Base-by-base conservation (phyloP, 257 asterid species). In the Solanum corneliomulleri region DNA sequence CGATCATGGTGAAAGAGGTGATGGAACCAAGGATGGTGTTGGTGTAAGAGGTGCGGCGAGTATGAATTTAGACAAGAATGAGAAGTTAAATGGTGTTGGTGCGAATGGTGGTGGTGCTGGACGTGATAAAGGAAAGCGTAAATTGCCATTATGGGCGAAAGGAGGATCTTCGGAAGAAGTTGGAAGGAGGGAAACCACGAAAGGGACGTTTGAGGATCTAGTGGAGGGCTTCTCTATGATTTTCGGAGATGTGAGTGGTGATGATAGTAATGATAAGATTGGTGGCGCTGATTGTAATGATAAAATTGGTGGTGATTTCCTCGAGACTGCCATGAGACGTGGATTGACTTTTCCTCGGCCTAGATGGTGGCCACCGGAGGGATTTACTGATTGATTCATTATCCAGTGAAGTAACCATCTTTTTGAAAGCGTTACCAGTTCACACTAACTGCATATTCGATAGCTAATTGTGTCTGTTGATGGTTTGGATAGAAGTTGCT, bases 311-410 rank as follows among this genome's bases (percentile, higher is more conserved):
- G 89, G 29, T 25, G 91, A 90, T 89, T 88, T 84, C 64, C 23
- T 92, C 21, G 89, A 74, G 88, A 88, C 86, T 11, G 92, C 91
- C 29, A 85, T 88, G 92, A 87, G 72, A 82, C 85, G 44, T 13
- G 93, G 95, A 21, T 14, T 88, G 82, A 72, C 14, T 33, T 87
- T 92, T 87, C 91, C 93, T 1, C 86, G 25, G 86, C 88, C 93
- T 52, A 86, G 95, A 88, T 90, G 91, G 93, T 91, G 93, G 95
- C 87, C 89, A 7, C 29, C 87, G 18, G 89, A 88, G 72, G 90
- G 85, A 11, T 86, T 47, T 86, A 41, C 44, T 33, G 87, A 88
- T 49, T 75, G 75, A 39, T 42, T 41, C 29, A 78, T 6, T 16
- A 27, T 29, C 20, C 27, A 16, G 66, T 56, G 41, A 78, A 78